Evolutionary conservation across 495 filamentous ascomycete genomes (phyloP), one percentile per base, ranked within the genome.

Genomic region (Xylaria curta): DNA sequence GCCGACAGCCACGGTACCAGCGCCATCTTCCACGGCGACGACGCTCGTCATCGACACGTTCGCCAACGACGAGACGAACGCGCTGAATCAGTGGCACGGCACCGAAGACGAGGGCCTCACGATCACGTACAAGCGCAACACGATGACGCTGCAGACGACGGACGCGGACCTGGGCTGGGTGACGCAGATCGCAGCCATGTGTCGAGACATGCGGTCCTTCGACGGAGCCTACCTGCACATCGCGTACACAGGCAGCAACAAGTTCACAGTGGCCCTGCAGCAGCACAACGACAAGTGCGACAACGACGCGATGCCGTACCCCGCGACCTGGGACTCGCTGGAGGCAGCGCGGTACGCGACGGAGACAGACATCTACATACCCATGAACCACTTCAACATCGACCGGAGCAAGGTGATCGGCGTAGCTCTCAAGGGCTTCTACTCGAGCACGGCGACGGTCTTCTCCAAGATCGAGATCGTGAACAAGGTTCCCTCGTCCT

Each of bases 261-360:
- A 87, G 36, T 94, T 94, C 78, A 90, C 86, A 9, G 83, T 94
- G 53, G 87, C 91, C 3, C 77, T 94, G 24, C 91, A 93, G 73
- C 91, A 94, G 78, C 88, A 93, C 79, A 94, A 94, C 74, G 75
- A 81, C 13, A 78, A 82, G 6, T 94, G 92, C 75, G 84, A 90
- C 73, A 82, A 86, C 17, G 73, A 71, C 26, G 83, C 88, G 21
- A 82, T 82, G n/a, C 92, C 92, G 0, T 93, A 87, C 74, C 91
- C 92, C 0, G 91, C 89, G 75, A 92, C 91, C 6, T 91, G 91
- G 84, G 92, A 94, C 76, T 91, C 87, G 2, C 83, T 93, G 24
- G 90, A 93, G 73, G 91, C 91, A 1, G 82, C 87, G 3, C 85
- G 91, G 51, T 94, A 94, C 76, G 80, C 82, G n/a, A 85, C 82